Evolutionary conservation across 306 rosid species (phyloP), one percentile per base, ranked within the genome.

Genomic region (Castanea crenata): DNA sequence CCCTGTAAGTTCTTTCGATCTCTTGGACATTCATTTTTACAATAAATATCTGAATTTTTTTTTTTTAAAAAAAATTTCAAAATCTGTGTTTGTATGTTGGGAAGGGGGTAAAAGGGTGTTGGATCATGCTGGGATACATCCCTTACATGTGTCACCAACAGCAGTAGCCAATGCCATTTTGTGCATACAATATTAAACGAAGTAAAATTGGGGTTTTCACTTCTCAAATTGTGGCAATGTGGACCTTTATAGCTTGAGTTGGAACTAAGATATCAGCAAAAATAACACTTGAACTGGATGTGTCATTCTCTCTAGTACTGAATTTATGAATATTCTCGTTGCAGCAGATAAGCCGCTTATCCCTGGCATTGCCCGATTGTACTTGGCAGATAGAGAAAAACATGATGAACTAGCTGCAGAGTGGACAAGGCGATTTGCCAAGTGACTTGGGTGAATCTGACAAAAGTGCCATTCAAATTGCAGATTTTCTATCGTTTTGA

Each of bases 351-450:
- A 85, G 81, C 93, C 93, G 13, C 86, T 71, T 69, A 87, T 89
- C 29, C 92, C 97, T 11, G 86, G 90, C 27, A 90, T 91, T 64
- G 93, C 97, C 49, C 95, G 79, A 80, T 79, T 94, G 87, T 94
- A 88, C 87, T 85, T 88, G 88, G 84, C 88, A 64, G 97, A 94
- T 72, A 83, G 76, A 82, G 88, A 83, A 49, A 92, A 94, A 85
- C 92, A 94, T 65, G 95, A 92, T 78, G 89, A 87, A 69, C 69
- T 90, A 31, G 99, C 97, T 75, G 81, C 95, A 16, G 95, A 90
- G 83, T 92, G 97, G 97, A 94, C 97, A 3, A 78, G 74, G 35
- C 92, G 99, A 69, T 94, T 92, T 63, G 99, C 99, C n/a, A 92
- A 90, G 88, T 94, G 86, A 87, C 72, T 35, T 38, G 3, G 41